phyloP scores from a whole-genome alignment of 108 stramenopile genomes.

The Cyclotella cryptica region DNA sequence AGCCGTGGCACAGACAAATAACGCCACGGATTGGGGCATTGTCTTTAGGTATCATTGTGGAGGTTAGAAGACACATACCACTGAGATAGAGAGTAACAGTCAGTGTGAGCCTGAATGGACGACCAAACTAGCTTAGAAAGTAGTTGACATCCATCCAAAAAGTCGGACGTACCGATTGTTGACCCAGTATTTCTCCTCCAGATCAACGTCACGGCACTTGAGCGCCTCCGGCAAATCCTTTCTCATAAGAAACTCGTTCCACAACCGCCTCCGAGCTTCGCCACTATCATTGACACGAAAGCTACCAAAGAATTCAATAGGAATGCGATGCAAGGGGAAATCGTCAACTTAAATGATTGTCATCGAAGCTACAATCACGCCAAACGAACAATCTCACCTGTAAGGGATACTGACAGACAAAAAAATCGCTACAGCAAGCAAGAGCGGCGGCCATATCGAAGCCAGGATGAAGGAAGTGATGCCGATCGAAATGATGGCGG shows the following conservation, averaged over 20 bases:
- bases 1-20: slow-evolving; percentile 72
- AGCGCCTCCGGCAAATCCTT: slow-evolving; percentile 54
- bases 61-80: slow-evolving; percentile 61
- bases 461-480: slow-evolving; percentile 14
- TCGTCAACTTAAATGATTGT: slow-evolving; percentile 40
- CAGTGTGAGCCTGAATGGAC: background rate
- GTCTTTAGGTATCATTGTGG: slow-evolving; percentile 60
- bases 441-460: slow-evolving; percentile 21
- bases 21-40: slow-evolving; percentile 58
- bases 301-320: slow-evolving; percentile 33
- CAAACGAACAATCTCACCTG: slow-evolving; percentile 15
- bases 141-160: background rate
- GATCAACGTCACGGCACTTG: slow-evolving; percentile 49
- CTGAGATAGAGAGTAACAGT: slow-evolving; percentile 11
- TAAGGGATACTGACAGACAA: slow-evolving; percentile 20
- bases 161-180: slow-evolving; percentile 47
- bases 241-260: slow-evolving; percentile 58
- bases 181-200: slow-evolving; percentile 59
- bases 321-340: slow-evolving; percentile 26
- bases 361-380: too few relatives aligned
- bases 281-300: slow-evolving; percentile 67
- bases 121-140: slow-evolving; percentile 1
- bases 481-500: slow-evolving; percentile 33
- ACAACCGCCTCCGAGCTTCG: slow-evolving; percentile 54
- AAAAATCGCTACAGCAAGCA: slow-evolving; percentile 18